These are phyloP conservation scores for Digitaria exilis DNA, from an alignment of 202 grass and related monocot species.

Conservation along the genomic window DNA sequence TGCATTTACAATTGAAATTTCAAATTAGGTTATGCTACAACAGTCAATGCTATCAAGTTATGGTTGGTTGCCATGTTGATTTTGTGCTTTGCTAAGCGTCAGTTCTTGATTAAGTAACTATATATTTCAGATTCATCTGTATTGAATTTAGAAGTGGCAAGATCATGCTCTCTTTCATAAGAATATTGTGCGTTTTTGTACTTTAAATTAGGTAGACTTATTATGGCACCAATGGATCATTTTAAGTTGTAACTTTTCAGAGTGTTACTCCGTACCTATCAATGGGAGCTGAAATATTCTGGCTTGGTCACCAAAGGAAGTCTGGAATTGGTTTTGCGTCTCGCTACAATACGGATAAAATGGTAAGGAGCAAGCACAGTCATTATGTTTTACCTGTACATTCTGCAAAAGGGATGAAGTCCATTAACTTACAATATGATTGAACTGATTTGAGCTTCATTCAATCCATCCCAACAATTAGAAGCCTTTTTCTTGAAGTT, in stretches of 20 bases:
- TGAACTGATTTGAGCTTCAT: neutral
- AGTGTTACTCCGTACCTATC: constrained; percentile 89
- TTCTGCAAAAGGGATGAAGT: neutral
- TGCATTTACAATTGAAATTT: constrained; percentile 10
- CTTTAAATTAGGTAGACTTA: neutral
- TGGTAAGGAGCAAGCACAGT: constrained; percentile 51
- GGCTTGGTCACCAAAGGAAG: constrained; percentile 98
- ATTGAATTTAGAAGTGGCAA: neutral
- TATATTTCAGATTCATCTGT: constrained; percentile 22
- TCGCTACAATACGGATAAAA: constrained; percentile 94
- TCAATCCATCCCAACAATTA: neutral
- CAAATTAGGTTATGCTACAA: neutral
- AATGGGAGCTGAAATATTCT: constrained; percentile 93
- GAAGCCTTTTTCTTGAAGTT: neutral
- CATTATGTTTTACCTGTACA: constrained; percentile 16
- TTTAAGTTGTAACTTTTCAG: constrained; percentile 45
- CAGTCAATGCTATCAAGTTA: neutral
- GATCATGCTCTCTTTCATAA: neutral
- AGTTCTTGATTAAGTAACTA: neutral
- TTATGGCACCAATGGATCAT: neutral
- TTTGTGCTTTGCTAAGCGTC: neutral
- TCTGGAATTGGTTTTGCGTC: constrained; percentile 94
- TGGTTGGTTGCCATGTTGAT: neutral
- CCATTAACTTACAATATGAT: neutral
- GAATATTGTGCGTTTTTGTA: neutral